Evolutionary conservation across 1,284 basidiomycete genomes (phyloP), one percentile per base, ranked within the genome.

Genomic region (Coniferiporia sulphurascens): DNA sequence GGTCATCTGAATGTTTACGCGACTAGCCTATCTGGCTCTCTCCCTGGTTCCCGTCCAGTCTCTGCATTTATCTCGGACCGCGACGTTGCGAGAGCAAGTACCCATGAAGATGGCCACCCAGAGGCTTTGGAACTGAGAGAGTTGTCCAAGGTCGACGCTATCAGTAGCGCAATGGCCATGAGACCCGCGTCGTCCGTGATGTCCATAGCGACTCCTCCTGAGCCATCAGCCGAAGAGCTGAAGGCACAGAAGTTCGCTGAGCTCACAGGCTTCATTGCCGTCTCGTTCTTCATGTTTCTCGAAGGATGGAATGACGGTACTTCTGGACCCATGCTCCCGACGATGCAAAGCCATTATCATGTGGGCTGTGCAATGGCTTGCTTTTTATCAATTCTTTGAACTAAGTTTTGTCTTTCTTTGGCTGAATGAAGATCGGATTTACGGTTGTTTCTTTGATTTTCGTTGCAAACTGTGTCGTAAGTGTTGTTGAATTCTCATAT

Each of bases 301-400:
- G 27, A 46, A 43, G 53, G 53, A 3, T 55, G 53, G 53, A 55
- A 55, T 34, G 53, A 55, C n/a, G 53, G 53, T 4, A 55, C 53
- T 6, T 38, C 32, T 27, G 53, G 53, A 34, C 53, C 53, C 17
- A 43, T 55, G 32, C 45, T 55, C 3, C 53, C 53, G 13, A 27
- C 53, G 4, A 55, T 55, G 32, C 53, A 55, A 43, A 7, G 43
- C 2, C 41, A 55, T 27, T 55, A 55, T 48, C 53, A 55, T 48
- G 53, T 55, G 53, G 4, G 21, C 21, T 46, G 13, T 3, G n/a
- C 21, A 3, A 21, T 15, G 15, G 12, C 38, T 41, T n/a, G 43
- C 9, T 13, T 4, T 46, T 32, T 27, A 17, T 43, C 6, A 46
- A 2, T 3, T 6, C 21, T 22, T 44, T n/a, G n/a, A 27, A 27